A percentile compares a stretch with the other conserved stretches of the same genome.
Evolutionary conservation across 1,284 basidiomycete genomes (phyloP).

Genomic region (Ganoderma resinaceum): DNA sequence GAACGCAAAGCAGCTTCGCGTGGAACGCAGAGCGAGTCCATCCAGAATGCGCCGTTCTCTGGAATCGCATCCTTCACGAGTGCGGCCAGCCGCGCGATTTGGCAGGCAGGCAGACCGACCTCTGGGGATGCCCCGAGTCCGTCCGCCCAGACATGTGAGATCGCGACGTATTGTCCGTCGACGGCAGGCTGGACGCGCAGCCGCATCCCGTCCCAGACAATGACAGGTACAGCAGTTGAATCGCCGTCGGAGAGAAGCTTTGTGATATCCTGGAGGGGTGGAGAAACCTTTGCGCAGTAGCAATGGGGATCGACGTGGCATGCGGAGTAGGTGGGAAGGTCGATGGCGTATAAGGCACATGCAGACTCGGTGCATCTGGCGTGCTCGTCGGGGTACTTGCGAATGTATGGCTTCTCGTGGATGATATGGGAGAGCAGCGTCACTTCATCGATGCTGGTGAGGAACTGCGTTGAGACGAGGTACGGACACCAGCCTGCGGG

Average conservation of each 20-base stretch:
- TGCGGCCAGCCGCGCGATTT: constrained; percentile 19
- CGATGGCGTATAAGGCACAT: constrained; percentile 22
- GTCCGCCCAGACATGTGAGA: constrained; percentile 33
- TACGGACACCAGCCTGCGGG: constrained; percentile 24
- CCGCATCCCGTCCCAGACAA: constrained; percentile 1
- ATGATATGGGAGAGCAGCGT: constrained; percentile 16
- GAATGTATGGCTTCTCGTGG: constrained; percentile 13
- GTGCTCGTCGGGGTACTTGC: constrained; percentile 12
- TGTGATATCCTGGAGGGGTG: constrained; percentile 15
- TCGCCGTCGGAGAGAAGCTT: constrained; percentile 9
- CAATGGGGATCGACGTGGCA: constrained; percentile 20
- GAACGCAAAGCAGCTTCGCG: constrained; percentile 3
- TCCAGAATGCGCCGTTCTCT: constrained; percentile 23
- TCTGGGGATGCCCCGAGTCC: constrained; percentile 29
- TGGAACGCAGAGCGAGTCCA: constrained; percentile 29
- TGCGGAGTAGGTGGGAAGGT: constrained; percentile 8
- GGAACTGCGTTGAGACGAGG: constrained; percentile 3
- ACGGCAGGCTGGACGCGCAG: constrained; percentile 7
- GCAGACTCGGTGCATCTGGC: constrained; percentile 9
- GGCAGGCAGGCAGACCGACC: constrained; percentile 24
- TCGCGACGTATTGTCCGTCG: constrained; percentile 18
- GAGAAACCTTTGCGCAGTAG: constrained; percentile 12
- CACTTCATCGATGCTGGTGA: neutral
- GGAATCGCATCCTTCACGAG: constrained; percentile 11
- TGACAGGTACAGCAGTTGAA: neutral